phyloP scores from a whole-genome alignment of 1,284 basidiomycete species.

The Rhodotorula glutinis region DNA sequence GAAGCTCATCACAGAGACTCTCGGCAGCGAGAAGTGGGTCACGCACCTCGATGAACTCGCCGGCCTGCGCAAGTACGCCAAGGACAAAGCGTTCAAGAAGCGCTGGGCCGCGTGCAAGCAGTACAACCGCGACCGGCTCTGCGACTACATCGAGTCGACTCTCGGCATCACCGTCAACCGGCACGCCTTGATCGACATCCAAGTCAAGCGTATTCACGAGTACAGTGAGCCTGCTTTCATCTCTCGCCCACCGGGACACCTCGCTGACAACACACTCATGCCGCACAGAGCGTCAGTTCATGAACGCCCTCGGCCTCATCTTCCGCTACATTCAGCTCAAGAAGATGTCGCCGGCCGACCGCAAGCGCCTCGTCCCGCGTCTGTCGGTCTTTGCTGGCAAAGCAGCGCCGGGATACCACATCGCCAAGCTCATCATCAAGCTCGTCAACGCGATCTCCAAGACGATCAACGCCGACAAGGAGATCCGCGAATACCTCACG shows the following conservation, averaged over 20 bases:
- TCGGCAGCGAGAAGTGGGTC: conserved; percentile 78
- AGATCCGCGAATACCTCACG: conserved; percentile 75
- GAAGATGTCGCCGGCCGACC: conserved; percentile 66
- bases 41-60: conserved; percentile 71
- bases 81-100: conserved; percentile 68
- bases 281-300: conserved; percentile 63
- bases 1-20: conserved; percentile 72
- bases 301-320: conserved; percentile 81
- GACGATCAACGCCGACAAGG: conserved; percentile 78
- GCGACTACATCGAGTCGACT: conserved; percentile 72
- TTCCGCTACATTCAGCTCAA: conserved; percentile 67
- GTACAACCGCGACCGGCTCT: conserved; percentile 43
- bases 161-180: conserved; percentile 70
- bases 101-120: conserved; percentile 78
- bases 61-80: conserved; percentile 58
- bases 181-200: conserved; percentile 82
- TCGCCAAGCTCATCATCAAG: conserved; percentile 65
- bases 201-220: conserved; percentile 61
- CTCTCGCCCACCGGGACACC: background rate
- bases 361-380: conserved; percentile 72
- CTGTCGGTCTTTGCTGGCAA: conserved; percentile 89
- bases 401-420: conserved; percentile 50
- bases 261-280: background rate
- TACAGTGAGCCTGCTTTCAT: conserved; percentile 1
- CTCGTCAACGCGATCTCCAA: conserved; percentile 67